phyloP scores from a whole-genome alignment of 768 basidiomycete species.

The Obba rivulosa region DNA sequence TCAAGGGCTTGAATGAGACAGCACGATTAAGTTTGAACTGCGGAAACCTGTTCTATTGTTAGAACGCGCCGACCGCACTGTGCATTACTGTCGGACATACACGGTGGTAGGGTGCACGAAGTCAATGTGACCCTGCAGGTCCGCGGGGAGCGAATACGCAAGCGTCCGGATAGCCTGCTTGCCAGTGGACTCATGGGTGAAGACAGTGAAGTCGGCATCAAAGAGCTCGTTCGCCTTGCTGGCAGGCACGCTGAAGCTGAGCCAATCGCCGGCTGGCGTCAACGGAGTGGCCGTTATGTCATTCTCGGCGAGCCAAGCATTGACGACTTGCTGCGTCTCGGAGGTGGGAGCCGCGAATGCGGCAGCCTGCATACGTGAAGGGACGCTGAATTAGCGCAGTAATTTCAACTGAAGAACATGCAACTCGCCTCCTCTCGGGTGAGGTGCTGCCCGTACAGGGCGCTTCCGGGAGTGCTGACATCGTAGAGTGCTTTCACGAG shows the following conservation, averaged over 20 bases:
- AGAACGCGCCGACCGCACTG: neutral
- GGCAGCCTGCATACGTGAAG: constrained; percentile 6
- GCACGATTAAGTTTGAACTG: constrained; percentile 6
- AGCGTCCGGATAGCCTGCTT: constrained; percentile 23
- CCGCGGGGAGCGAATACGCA: constrained; percentile 25
- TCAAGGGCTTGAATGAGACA: constrained; percentile 13
- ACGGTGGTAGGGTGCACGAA: constrained; percentile 27
- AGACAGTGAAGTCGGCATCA: constrained; percentile 25
- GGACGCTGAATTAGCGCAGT: neutral
- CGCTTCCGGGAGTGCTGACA: constrained; percentile 32
- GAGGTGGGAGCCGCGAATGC: constrained; percentile 15
- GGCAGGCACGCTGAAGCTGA: constrained; percentile 19
- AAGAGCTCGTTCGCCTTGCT: constrained; percentile 25
- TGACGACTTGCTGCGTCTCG: constrained; percentile 20
- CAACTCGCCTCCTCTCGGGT: constrained; percentile 40
- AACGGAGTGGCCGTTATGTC: constrained; percentile 17
- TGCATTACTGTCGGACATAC: constrained; percentile 7
- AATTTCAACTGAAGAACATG: neutral
- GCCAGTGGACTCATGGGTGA: constrained; percentile 19
- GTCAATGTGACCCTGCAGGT: constrained; percentile 21
- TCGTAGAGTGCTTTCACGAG: constrained; percentile 31
- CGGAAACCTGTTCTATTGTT: constrained; percentile 1
- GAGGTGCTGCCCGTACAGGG: constrained; percentile 46
- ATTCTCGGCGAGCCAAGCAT: constrained; percentile 21
- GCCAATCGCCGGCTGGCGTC: constrained; percentile 26